These are phyloP conservation scores for Picea engelmannii DNA, from an alignment of 83 land plant species.

Conservation along the genomic window DNA sequence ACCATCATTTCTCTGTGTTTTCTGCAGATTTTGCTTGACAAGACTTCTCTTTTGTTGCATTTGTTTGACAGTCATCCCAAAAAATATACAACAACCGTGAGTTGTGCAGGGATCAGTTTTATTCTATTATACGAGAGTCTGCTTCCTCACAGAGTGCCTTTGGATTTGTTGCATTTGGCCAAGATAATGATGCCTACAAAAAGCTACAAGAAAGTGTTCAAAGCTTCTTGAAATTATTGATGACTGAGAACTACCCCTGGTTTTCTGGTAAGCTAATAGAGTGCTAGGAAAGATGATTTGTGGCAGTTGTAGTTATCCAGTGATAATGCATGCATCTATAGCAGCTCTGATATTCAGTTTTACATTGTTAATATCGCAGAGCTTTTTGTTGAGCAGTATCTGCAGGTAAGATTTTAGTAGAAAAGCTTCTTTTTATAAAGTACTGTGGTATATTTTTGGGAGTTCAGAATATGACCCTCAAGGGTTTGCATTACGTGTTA, in stretches of 20 bases:
- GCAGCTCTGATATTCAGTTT: background rate
- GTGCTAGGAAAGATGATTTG: background rate
- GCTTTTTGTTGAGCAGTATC: constrained; percentile 38
- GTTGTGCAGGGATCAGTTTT: constrained; percentile 41
- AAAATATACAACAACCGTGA: constrained; percentile 44
- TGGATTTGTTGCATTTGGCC: constrained; percentile 14
- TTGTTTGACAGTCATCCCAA: constrained; percentile 27
- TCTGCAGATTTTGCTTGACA: background rate
- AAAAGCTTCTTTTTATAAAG: background rate
- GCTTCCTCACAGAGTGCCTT: constrained; percentile 34
- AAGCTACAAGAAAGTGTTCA: constrained; percentile 29
- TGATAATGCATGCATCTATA: background rate
- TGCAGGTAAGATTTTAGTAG: constrained; percentile 26
- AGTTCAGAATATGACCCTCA: background rate
- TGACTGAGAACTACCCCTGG: constrained; percentile 48
- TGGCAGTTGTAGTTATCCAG: background rate
- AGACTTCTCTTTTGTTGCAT: background rate
- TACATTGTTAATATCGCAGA: constrained; percentile 24
- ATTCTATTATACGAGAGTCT: constrained; percentile 40
- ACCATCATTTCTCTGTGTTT: background rate
- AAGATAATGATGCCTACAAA: constrained; percentile 18
- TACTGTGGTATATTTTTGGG: background rate
- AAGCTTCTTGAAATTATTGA: constrained; percentile 27
- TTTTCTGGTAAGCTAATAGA: constrained; percentile 30
- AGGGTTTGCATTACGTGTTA: background rate